Evolutionary conservation across 805 yeast genomes (phyloP), one percentile per base, ranked within the genome.

Genomic region (Candida quercuum): DNA sequence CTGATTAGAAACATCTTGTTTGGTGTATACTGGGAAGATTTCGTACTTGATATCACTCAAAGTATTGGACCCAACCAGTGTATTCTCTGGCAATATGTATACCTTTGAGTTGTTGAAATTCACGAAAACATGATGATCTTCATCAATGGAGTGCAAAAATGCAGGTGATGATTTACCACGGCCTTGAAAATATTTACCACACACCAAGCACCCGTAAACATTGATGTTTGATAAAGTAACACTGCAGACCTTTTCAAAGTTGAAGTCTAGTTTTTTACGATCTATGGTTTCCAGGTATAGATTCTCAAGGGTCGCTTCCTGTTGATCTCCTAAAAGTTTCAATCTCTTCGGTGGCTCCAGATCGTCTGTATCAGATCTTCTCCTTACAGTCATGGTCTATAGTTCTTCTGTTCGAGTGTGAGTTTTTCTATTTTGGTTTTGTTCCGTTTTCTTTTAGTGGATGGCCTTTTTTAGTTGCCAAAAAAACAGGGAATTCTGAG

Each of bases 151-250:
- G 54, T 86, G 95, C 13, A 64, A 52, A 49, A 76, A 81, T 0
- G 89, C 88, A 17, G 78, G 78, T 0, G 89, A 74, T n/a, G 71
- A 55, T 39, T 59, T 63, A 1, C 77, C 72, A 18, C 87, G 66
- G 1, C 95, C 95, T 47, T 78, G 81, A 37, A 76, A 71, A 57
- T 76, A 86, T 49, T 73, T 78, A 24, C 89, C 91, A 59, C 95
- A 86, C 0, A 69, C 70, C 16, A 86, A 59, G 52, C 95, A 86
- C 23, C 85, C 77, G 49, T 84, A 82, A 1, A 85, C 72, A 48
- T 82, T 81, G 16, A 71, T 61, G 27, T 65, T 70, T 1, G 86
- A 68, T 17, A 84, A 61, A 0, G 87, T 72, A 0, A 80, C 72
- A 30, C 76, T 67, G 56, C 95, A 86, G 2, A 74, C 57, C 50